Conservation (phyloP, 495 filamentous ascomycete genomes). For the Ramalina peruviana region DNA sequence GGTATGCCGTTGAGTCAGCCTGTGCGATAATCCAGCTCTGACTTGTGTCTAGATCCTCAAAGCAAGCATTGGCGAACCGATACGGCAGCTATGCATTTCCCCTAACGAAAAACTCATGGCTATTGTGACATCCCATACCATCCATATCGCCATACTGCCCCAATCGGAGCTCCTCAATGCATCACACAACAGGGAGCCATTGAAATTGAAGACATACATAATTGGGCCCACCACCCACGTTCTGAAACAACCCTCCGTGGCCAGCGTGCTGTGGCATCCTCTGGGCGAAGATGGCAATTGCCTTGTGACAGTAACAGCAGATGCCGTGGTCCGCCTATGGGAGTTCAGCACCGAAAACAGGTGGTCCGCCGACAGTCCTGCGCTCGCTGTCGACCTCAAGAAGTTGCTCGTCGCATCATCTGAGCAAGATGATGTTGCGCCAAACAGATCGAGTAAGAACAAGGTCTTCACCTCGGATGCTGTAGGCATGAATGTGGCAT, state of each 20-base stretch:
- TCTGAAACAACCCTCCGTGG: conserved; percentile 60
- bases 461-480: conserved; percentile 74
- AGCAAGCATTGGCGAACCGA: conserved; percentile 56
- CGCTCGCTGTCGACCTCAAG: conserved; percentile 65
- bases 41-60: conserved; percentile 33
- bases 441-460: conserved; percentile 52
- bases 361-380: conserved; percentile 72
- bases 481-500: conserved; percentile 76
- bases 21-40: neutral
- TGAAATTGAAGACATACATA: conserved; percentile 70
- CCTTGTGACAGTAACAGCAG: conserved; percentile 70
- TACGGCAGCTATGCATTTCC: conserved; percentile 68
- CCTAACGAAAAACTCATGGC: conserved; percentile 67
- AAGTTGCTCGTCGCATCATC: conserved; percentile 68
- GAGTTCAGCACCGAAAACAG: conserved; percentile 66
- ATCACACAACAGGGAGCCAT: conserved; percentile 38
- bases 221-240: conserved; percentile 82
- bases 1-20: conserved; percentile 1
- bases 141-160: conserved; percentile 68
- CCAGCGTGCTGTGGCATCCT: conserved; percentile 76
- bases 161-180: conserved; percentile 57
- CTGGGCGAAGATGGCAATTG: conserved; percentile 56
- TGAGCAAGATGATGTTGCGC: conserved; percentile 60
- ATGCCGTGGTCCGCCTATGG: conserved; percentile 78
- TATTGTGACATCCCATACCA: conserved; percentile 68